phyloP scores from a whole-genome alignment of 306 rosid species.

The Quercus glauca region DNA sequence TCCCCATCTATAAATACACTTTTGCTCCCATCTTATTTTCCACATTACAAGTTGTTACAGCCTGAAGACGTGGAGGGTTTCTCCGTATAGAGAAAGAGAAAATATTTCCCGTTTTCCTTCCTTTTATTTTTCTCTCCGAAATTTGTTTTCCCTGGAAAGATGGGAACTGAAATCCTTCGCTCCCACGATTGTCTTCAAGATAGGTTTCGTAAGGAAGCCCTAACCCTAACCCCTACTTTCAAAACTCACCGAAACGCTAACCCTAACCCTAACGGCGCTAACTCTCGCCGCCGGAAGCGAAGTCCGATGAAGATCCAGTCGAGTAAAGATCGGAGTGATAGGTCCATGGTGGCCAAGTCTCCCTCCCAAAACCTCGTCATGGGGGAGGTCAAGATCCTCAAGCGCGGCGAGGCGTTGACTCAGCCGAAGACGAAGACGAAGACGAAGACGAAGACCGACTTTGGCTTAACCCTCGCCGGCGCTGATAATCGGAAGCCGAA shows the following conservation, averaged over 20 bases:
- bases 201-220: conserved; percentile 37
- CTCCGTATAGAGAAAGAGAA: background rate
- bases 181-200: conserved; percentile 42
- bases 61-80: background rate
- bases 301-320: conserved; percentile 33
- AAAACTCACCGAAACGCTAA: background rate
- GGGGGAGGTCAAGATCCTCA: conserved; percentile 81
- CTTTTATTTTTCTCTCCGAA: background rate
- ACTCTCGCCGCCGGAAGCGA: conserved; percentile 52
- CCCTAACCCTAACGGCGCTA: conserved; percentile 2
- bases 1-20: too few relatives aligned
- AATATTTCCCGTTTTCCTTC: background rate
- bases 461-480: background rate
- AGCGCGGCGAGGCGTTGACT: conserved; percentile 60
- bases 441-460: too few relatives aligned
- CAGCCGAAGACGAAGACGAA: conserved; percentile 6
- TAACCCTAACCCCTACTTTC: conserved; percentile 8
- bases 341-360: conserved; percentile 21
- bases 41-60: too few relatives aligned
- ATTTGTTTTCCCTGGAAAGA: background rate
- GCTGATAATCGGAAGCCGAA: conserved; percentile 9
- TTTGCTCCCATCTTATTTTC: too few relatives aligned
- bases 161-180: conserved; percentile 54
- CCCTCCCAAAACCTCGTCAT: conserved; percentile 35
- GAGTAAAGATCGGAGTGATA: conserved; percentile 19